phyloP scores from a whole-genome alignment of 2,329 filamentous ascomycete species.

The Didymellaceae sp. region DNA sequence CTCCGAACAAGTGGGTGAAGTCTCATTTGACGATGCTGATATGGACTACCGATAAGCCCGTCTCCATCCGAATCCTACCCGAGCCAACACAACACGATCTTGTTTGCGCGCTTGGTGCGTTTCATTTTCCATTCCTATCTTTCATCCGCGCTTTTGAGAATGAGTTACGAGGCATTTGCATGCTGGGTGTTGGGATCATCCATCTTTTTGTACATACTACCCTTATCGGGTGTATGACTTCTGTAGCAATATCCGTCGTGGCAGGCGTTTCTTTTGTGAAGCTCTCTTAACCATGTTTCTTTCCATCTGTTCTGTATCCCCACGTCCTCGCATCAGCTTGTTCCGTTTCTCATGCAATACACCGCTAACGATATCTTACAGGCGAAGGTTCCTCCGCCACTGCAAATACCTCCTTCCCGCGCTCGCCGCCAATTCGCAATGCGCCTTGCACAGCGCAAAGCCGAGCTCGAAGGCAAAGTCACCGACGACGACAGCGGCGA shows the following conservation, averaged over 20 bases:
- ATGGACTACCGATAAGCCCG: slow-evolving; percentile 63
- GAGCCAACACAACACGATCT: slow-evolving; percentile 38
- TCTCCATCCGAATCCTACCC: slow-evolving; percentile 22
- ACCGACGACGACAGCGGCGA: slow-evolving; percentile 28
- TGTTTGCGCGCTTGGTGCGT: slow-evolving; percentile 49
- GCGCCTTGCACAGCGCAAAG: slow-evolving; percentile 67
- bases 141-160: slow-evolving; percentile 19
- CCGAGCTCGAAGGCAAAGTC: slow-evolving; percentile 31
- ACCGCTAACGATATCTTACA: slow-evolving; percentile 54
- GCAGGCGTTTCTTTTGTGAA: slow-evolving; percentile 22
- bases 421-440: slow-evolving; percentile 91
- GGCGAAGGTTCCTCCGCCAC: slow-evolving; percentile 56
- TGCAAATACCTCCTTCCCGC: slow-evolving; percentile 85
- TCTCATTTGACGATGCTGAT: slow-evolving; percentile 67
- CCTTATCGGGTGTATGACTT: slow-evolving; percentile 35
- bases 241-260: slow-evolving; percentile 42
- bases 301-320: not conserved
- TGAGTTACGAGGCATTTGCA: slow-evolving; percentile 20
- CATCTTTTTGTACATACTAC: slow-evolving; percentile 37
- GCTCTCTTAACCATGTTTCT: slow-evolving; percentile 3
- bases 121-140: slow-evolving; percentile 33
- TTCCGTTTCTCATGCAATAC: not conserved
- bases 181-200: slow-evolving; percentile 16
- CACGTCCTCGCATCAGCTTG: slow-evolving; percentile 17
- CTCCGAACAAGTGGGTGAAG: slow-evolving; percentile 71